Base-by-base conservation (phyloP, 768 basidiomycete genomes). In the Russula abietina region DNA sequence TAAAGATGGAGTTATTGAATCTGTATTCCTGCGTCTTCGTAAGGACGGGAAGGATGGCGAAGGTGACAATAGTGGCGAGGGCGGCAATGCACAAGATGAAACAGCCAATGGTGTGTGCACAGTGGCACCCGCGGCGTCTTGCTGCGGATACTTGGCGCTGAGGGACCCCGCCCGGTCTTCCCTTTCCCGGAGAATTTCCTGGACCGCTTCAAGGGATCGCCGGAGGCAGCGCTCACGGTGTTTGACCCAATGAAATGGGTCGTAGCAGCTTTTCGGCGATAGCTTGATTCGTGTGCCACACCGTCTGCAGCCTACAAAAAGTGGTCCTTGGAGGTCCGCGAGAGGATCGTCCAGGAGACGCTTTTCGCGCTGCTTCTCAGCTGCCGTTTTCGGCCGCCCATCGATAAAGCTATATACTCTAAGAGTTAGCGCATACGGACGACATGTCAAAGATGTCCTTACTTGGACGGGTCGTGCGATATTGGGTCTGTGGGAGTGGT, bases 271-370 rank as follows among this genome's bases (percentile, higher is more conserved):
- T 22, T 68, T 68, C 0, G 65, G 61, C 4, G 67, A 68, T 32
- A 68, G 65, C 51, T 68, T 68, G 55, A 68, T 68, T 32, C 55
- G 58, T 14, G 55, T 63, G 32, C 66, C 65, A n/a, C 67, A 68
- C 26, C 65, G 61, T 24, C 28, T 67, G 53, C 67, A 68, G 48
- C 59, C 48, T 19, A 68, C 61, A 19, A 60, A 68, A 16, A 67
- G 59, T 8, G 67, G 61, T 2, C 61, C 56, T 14, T 66, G 52
- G 32, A 68, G 65, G 45, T 68, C 65, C 11, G 65, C 67, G 33
- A 68, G 65, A n/a, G 67, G 67, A 43, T 68, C 67, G 11, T 58
- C 61, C 19, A 52, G 59, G 22, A 67, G 55, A 38, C 61, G 62
- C 30, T 62, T 57, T 46, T 68, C 67, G 22, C 67, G 67, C 61